These are phyloP conservation scores for Chlorencoelia australis DNA, from an alignment of 2,329 filamentous ascomycete species.

Conservation along the genomic window DNA sequence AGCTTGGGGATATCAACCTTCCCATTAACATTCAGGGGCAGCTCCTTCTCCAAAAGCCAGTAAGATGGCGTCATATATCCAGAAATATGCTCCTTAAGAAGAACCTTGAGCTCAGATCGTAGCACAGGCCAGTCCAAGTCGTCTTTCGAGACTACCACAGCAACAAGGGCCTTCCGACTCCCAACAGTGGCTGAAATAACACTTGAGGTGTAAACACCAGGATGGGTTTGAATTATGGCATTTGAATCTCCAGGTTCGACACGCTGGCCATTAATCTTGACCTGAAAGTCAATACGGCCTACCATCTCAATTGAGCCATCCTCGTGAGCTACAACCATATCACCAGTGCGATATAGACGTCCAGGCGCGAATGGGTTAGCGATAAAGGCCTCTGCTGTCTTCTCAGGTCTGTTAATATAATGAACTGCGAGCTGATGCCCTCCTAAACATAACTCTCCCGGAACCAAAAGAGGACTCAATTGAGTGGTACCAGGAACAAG, in stretches of 20 bases:
- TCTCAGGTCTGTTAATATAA: slow-evolving; percentile 2
- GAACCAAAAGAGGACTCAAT: background rate
- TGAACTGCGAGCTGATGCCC: slow-evolving; percentile 1
- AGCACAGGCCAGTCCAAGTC: background rate
- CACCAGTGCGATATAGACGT: slow-evolving; percentile 35
- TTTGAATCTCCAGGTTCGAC: too few relatives aligned
- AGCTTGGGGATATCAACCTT: too few relatives aligned
- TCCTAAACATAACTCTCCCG: slow-evolving; percentile 2
- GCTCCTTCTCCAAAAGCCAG: too few relatives aligned
- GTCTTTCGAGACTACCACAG: background rate
- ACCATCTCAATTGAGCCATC: slow-evolving; percentile 43
- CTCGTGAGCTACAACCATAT: slow-evolving; percentile 42
- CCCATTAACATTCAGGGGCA: too few relatives aligned
- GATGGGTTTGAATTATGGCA: too few relatives aligned
- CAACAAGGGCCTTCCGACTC: background rate
- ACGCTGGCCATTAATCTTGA: slow-evolving; percentile 34
- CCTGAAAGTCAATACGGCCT: slow-evolving; percentile 51
- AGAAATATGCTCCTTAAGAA: too few relatives aligned
- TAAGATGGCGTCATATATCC: too few relatives aligned
- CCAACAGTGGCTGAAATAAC: background rate
- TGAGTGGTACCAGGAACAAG: slow-evolving; percentile 2
- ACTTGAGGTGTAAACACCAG: background rate
- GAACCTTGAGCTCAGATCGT: too few relatives aligned
- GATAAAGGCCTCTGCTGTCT: slow-evolving; percentile 2
- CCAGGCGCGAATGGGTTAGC: background rate